Base-by-base conservation (phyloP, 106 monocot genomes). In the Amphibolis antarctica region DNA sequence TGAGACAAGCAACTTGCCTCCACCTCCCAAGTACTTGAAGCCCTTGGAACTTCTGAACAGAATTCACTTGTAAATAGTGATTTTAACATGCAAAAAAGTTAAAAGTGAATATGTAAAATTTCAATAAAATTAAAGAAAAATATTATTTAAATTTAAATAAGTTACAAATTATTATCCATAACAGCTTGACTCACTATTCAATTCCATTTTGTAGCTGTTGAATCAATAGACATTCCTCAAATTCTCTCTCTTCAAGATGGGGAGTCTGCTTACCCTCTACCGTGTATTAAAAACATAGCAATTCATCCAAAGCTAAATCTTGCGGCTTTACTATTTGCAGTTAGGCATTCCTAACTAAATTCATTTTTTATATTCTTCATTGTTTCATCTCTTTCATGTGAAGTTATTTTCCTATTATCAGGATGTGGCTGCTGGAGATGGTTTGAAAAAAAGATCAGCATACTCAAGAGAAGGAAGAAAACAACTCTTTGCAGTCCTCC, bases 391-490 rank as follows among this genome's bases (percentile, higher is more conserved):
- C 46, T 71, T 61, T 61, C 20, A 43, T 43, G 7, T 11, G 44
- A 61, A 22, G 44, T 11, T 18, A 28, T 21, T 49, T 49, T 49
- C 12, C 47, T 59, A 70, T 28, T 48, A 66, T 31, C 71, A 98
- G 90, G 86, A 90, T 75, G 64, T 76, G 42, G 28, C 79, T 24
- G 64, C 71, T 64, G 74, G 60, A 56, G 87, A 86, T 36, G 69
- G 76, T 78, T 28, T 71, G 43, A 90, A 91, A 74, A 87, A 76
- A 44, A 79, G 72, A 71, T 80, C 86, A 70, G 85, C 84, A 54
- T 84, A 80, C 69, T 90, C 96, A 74, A 82, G 96, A 63, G 96
- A 98, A 52, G 90, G 90, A 66, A 84, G 96, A 50, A 98, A 85
- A 62, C 90, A 98, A 61, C 80, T 98, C 5, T 98, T 98, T 78